Percentiles rank a stretch among this genome's conserved stretches.
These are phyloP conservation scores for Termitomyces sp. DNA, from an alignment of 1,284 basidiomycete genomes.

Conservation along the genomic window DNA sequence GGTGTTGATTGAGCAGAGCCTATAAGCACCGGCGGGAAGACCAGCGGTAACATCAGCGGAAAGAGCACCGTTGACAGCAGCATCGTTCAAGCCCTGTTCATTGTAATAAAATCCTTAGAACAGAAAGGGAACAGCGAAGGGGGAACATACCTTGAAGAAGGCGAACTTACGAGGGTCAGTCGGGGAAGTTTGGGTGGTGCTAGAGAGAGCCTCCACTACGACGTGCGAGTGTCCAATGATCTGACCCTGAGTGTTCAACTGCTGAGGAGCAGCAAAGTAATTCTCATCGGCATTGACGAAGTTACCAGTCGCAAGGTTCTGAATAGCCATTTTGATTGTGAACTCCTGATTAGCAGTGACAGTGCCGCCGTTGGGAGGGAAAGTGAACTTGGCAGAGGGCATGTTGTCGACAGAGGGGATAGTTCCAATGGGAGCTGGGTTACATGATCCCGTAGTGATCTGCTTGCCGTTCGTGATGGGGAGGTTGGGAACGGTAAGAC, in stretches of 20 bases:
- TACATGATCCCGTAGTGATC: constrained; percentile 57
- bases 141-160: constrained; percentile 55
- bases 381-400: constrained; percentile 55
- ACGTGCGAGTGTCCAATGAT: constrained; percentile 64
- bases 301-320: constrained; percentile 54
- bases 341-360: constrained; percentile 51
- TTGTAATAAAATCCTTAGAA: neutral
- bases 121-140: neutral
- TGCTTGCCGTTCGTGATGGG: constrained; percentile 59
- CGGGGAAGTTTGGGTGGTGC: constrained; percentile 45
- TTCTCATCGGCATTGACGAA: constrained; percentile 57
- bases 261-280: constrained; percentile 67
- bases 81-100: constrained; percentile 43
- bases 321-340: constrained; percentile 52
- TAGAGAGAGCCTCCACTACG: constrained; percentile 50
- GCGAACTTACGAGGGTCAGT: constrained; percentile 52
- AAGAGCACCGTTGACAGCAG: constrained; percentile 45
- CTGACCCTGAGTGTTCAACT: constrained; percentile 46
- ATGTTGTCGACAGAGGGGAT: constrained; percentile 54
- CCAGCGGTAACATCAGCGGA: constrained; percentile 50
- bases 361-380: constrained; percentile 49
- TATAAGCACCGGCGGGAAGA: constrained; percentile 57
- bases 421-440: constrained; percentile 57
- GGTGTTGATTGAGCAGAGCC: constrained; percentile 51
- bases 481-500: constrained; percentile 43